A percentile compares a stretch with the other conserved stretches of the same genome.
Conservation (phyloP, 2,329 filamentous ascomycete species). For the Penicillium digitatum region DNA sequence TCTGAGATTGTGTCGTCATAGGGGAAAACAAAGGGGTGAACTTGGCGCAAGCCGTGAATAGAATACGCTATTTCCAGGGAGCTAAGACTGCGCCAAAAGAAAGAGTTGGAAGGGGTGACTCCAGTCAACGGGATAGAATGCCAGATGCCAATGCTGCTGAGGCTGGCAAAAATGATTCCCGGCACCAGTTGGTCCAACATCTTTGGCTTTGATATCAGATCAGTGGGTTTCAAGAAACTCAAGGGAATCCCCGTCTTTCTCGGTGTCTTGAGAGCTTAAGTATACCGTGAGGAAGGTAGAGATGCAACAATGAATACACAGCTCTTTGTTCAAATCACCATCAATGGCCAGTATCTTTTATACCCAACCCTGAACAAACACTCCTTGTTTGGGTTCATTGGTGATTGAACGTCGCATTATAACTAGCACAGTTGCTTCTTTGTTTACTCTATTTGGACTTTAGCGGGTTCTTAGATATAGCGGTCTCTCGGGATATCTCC, state of each 20-base stretch:
- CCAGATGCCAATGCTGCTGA: conserved; percentile 1
- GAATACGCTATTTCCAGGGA: conserved; percentile 1
- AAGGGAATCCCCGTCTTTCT: neutral
- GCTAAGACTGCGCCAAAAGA: neutral
- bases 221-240: neutral
- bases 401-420: neutral
- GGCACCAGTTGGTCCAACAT: neutral
- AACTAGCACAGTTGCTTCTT: neutral
- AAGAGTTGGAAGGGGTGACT: neutral
- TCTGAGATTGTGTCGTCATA: neutral
- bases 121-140: neutral
- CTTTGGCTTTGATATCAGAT: neutral
- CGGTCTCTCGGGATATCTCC: no score
- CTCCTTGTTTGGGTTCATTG: neutral
- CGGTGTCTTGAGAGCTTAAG: conserved; percentile 1
- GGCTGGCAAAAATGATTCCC: neutral
- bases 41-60: neutral
- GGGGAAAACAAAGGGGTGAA: neutral
- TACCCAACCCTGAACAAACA: neutral
- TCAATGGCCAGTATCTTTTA: neutral
- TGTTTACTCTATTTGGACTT: neutral
- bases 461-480: neutral
- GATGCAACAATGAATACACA: neutral
- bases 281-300: neutral
- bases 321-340: neutral